Evolutionary conservation across 805 yeast genomes (phyloP).

Genomic region (Peterozyma xylosa): DNA sequence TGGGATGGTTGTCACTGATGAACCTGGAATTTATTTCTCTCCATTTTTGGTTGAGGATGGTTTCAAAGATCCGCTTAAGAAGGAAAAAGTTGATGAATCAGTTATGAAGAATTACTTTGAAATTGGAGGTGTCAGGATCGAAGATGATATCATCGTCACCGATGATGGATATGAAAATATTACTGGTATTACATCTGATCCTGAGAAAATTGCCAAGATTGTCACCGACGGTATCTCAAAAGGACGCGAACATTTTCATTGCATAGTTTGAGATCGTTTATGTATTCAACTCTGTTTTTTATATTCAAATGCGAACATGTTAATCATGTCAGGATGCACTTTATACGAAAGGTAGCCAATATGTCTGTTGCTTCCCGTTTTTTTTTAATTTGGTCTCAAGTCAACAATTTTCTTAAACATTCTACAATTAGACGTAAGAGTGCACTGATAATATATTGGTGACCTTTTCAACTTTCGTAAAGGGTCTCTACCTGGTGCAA

Average conservation of each 20-base stretch:
- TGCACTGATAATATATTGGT: too few relatives aligned
- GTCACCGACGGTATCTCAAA: constrained; percentile 63
- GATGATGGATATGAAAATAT: constrained; percentile 71
- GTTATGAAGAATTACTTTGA: constrained; percentile 73
- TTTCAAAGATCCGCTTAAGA: constrained; percentile 39
- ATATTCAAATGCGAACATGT: too few relatives aligned
- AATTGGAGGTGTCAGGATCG: constrained; percentile 96
- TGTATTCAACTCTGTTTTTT: background rate
- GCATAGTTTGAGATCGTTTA: constrained; percentile 21
- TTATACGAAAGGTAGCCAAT: too few relatives aligned
- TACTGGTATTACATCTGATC: constrained; percentile 79
- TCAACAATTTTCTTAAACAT: too few relatives aligned
- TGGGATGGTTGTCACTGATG: constrained; percentile 88
- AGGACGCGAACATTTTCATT: constrained; percentile 60
- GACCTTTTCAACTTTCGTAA: too few relatives aligned
- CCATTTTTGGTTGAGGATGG: constrained; percentile 69
- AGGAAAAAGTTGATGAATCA: constrained; percentile 53
- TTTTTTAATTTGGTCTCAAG: too few relatives aligned
- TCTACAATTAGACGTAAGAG: too few relatives aligned
- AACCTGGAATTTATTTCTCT: constrained; percentile 91
- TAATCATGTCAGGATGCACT: too few relatives aligned
- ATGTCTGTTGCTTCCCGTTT: too few relatives aligned
- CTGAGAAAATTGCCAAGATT: constrained; percentile 71
- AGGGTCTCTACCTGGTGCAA: too few relatives aligned
- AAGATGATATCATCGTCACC: constrained; percentile 84